Evolutionary conservation across 1,139 yeast genomes (phyloP), one percentile per base, ranked within the genome.

Genomic region (Hyphopichia burtonii): DNA sequence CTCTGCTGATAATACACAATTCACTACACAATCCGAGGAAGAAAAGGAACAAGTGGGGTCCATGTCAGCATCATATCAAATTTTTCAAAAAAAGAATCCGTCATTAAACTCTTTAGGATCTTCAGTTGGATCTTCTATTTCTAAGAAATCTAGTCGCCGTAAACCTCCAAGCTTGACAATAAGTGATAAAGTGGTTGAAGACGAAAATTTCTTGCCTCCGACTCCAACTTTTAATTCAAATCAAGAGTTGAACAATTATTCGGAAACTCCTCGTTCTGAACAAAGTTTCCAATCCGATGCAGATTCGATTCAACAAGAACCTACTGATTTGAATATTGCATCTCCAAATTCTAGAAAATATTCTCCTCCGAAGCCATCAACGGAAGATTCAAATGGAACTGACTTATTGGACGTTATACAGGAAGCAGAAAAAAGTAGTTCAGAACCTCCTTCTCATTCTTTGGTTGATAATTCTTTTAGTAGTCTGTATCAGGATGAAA

Each of bases 231-330:
- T 48, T 37, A 48, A 41, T 33, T 44, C 51, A 28, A 44, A 40
- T 27, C 44, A 47, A n/a, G 38, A 40, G 3, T 41, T n/a, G 4
- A 12, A 3, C 4, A 31, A 48, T 31, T 14, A 4, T 12, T 19
- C 17, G 4, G 69, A 60, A 14, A 63, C 74, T 8, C 71, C 72
- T 3, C 44, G 46, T 20, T 64, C 69, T 1, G 73, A 68, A 14
- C 50, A 48, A 39, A 68, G 73, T 44, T 68, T 56, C 44, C 58
- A 53, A 34, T 66, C 73, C 0, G 74, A 68, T 42, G 60, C 61
- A 2, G 74, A 69, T 48, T 65, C 71, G 7, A 65, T 66, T 23
- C 74, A 69, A 42, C 38, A 55, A 35, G 76, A 70, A 45, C 72
- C 72, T 2, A 50, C 50, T 1, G 49, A 48, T 28, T 52, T 69